Conservation (phyloP, 495 filamentous ascomycete genomes). For the Aspergillus asperescens region DNA sequence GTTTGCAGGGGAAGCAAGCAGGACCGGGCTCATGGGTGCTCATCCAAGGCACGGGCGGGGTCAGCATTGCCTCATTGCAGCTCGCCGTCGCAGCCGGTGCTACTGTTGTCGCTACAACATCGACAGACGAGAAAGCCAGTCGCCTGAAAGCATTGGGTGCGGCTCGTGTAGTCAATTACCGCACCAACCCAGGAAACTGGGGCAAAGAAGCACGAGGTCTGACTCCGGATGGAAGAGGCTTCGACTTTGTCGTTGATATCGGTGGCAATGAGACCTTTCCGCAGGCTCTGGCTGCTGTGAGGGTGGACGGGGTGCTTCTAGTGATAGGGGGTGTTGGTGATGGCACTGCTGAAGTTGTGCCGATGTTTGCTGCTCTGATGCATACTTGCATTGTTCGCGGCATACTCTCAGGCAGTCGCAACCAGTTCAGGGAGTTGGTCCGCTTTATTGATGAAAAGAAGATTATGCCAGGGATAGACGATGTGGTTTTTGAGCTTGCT, state of each 20-base stretch:
- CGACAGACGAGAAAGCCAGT: slow-evolving; percentile 53
- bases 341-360: slow-evolving; percentile 16
- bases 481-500: slow-evolving; percentile 46
- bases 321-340: slow-evolving; percentile 40
- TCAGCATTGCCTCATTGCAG: slow-evolving; percentile 64
- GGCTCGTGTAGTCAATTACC: slow-evolving; percentile 54
- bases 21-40: slow-evolving; percentile 59
- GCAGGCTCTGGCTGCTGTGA: slow-evolving; percentile 31
- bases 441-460: slow-evolving; percentile 48
- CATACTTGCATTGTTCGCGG: slow-evolving; percentile 27
- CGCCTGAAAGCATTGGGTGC: slow-evolving; percentile 49
- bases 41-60: slow-evolving; percentile 66
- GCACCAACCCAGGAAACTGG: slow-evolving; percentile 51
- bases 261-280: slow-evolving; percentile 40
- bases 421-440: slow-evolving; percentile 53
- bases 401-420: slow-evolving; percentile 42
- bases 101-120: slow-evolving; percentile 66
- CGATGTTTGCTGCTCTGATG: slow-evolving; percentile 40
- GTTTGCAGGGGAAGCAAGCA: slow-evolving; percentile 40
- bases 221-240: slow-evolving; percentile 45
- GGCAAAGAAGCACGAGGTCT: slow-evolving; percentile 52
- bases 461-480: slow-evolving; percentile 54
- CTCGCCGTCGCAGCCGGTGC: slow-evolving; percentile 71
- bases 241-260: slow-evolving; percentile 56
- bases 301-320: slow-evolving; percentile 38